A percentile compares a stretch with the other conserved stretches of the same genome.
Conservation (phyloP, 768 basidiomycete species). For the Calocybe cyanea region DNA sequence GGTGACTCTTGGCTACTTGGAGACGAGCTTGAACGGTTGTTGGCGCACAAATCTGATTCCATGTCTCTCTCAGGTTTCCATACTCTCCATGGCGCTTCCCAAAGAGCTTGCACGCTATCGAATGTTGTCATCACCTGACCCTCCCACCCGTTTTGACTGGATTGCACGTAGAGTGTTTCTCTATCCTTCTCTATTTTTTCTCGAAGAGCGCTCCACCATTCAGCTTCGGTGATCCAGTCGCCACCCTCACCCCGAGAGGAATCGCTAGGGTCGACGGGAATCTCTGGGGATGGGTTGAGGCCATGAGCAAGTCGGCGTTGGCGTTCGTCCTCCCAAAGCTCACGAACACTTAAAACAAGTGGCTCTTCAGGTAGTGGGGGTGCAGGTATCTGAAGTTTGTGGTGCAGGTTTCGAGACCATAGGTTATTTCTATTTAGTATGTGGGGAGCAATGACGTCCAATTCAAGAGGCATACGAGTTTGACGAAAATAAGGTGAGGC, state of each 20-base stretch:
- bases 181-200: conserved; percentile 52
- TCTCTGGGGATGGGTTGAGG: conserved; percentile 65
- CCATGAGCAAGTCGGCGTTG: conserved; percentile 63
- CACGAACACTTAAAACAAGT: conserved; percentile 82
- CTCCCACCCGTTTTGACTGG: conserved; percentile 50
- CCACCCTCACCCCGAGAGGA: conserved; percentile 52
- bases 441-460: conserved; percentile 77
- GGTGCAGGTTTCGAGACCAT: conserved; percentile 53
- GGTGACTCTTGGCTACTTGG: neutral
- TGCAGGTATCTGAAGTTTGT: conserved; percentile 68
- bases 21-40: neutral
- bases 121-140: conserved; percentile 82
- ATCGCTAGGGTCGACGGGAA: conserved; percentile 69
- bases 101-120: conserved; percentile 84
- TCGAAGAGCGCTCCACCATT: conserved; percentile 73
- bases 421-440: conserved; percentile 82
- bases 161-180: conserved; percentile 8
- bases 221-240: conserved; percentile 69
- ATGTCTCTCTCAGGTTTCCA: conserved; percentile 47
- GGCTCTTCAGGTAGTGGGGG: conserved; percentile 56
- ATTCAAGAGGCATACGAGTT: conserved; percentile 69
- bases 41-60: neutral
- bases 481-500: conserved; percentile 61
- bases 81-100: conserved; percentile 59
- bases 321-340: conserved; percentile 97